Percentiles rank a stretch among this genome's conserved stretches.
Conservation (phyloP, 202 grass and related monocot genomes). For the Elaeis oleifera region DNA sequence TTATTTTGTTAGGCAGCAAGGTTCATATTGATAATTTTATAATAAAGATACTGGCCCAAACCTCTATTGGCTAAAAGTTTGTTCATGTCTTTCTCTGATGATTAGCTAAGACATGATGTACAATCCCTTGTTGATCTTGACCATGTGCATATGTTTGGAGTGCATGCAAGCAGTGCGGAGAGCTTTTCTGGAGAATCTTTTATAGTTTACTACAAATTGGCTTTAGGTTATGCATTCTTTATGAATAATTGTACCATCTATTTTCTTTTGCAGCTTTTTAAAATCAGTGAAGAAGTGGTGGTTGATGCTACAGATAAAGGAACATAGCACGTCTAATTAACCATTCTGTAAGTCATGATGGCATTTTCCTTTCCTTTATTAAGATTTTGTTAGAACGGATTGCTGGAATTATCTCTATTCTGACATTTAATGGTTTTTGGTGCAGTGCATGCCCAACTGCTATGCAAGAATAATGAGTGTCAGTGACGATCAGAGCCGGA, state of each 20-base stretch:
- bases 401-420: not conserved
- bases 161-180: too few species aligned
- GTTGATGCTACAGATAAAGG: conserved; percentile 87
- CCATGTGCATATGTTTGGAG: too few species aligned
- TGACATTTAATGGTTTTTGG: not conserved
- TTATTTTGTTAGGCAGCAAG: too few species aligned
- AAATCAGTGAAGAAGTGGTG: conserved; percentile 90
- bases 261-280: conserved; percentile 65
- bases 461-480: conserved; percentile 86
- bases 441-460: conserved; percentile 93
- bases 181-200: not conserved
- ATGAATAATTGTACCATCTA: not conserved
- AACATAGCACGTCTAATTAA: conserved; percentile 86
- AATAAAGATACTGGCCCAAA: too few species aligned
- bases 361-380: conserved; percentile 2
- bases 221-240: not conserved
- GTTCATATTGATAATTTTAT: too few species aligned
- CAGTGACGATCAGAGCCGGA: conserved; percentile 50
- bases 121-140: too few species aligned
- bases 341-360: conserved; percentile 55
- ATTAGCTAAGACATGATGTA: too few species aligned
- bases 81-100: too few species aligned
- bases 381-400: not conserved
- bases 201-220: not conserved
- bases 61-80: too few species aligned